Evolutionary conservation across 352 stramenopile genomes (phyloP).

Genomic region (Phytophthora parvispora): DNA sequence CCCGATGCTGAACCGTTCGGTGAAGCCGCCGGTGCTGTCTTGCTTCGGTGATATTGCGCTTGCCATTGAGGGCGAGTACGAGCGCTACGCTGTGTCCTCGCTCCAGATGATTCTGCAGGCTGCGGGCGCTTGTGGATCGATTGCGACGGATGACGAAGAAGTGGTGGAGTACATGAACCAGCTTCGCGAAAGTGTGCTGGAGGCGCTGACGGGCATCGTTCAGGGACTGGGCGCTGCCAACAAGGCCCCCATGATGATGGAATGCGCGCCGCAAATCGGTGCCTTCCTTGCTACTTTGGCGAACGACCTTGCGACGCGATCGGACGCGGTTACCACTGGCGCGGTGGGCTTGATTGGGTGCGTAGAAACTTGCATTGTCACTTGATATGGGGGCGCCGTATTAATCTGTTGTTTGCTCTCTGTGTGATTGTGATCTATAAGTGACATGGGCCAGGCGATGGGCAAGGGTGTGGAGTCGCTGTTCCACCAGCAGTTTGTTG

Average conservation of each 20-base stretch:
- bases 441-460: slow-evolving; percentile 86
- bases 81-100: slow-evolving; percentile 86
- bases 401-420: slow-evolving; percentile 19
- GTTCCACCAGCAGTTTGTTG: slow-evolving; percentile 78
- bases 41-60: slow-evolving; percentile 98
- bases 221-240: slow-evolving; percentile 94
- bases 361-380: slow-evolving; percentile 21
- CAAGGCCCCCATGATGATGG: slow-evolving; percentile 87
- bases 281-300: slow-evolving; percentile 92
- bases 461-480: slow-evolving; percentile 70
- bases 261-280: slow-evolving; percentile 88
- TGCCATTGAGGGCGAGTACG: slow-evolving; percentile 94
- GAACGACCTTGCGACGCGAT: slow-evolving; percentile 81
- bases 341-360: slow-evolving; percentile 93
- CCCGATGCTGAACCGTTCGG: slow-evolving; percentile 91
- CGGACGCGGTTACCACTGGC: slow-evolving; percentile 93
- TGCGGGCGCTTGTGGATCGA: slow-evolving; percentile 86
- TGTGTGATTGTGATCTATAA: slow-evolving; percentile 44
- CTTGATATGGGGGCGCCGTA: not conserved
- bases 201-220: slow-evolving; percentile 98
- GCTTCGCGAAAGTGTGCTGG: slow-evolving; percentile 96
- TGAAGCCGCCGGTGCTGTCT: slow-evolving; percentile 97
- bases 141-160: slow-evolving; percentile 96
- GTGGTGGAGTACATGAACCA: slow-evolving; percentile 99
- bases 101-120: slow-evolving; percentile 90